These are phyloP conservation scores for Primulina eburnea DNA, from an alignment of 257 asterid genomes.

Conservation along the genomic window DNA sequence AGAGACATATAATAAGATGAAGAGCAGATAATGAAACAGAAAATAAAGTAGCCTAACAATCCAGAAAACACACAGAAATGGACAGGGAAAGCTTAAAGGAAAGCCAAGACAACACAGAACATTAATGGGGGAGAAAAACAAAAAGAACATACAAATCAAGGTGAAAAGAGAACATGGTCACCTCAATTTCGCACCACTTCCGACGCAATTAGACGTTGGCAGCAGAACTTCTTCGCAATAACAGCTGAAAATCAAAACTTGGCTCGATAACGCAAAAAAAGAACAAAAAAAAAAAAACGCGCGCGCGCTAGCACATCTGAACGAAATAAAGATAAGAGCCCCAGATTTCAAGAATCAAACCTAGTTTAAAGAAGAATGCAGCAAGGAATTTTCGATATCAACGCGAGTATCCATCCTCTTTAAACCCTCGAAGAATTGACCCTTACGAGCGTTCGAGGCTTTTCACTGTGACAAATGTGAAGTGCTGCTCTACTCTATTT, in stretches of 20 bases:
- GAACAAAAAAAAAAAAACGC: too few relatives aligned
- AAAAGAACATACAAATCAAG: neutral
- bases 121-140: neutral
- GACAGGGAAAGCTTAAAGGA: neutral
- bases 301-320: too few relatives aligned
- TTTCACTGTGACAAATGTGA: neutral
- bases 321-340: neutral
- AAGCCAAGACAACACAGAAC: neutral
- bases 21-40: too few relatives aligned
- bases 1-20: too few relatives aligned
- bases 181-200: too few relatives aligned
- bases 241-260: neutral
- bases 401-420: neutral
- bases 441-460: neutral
- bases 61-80: neutral
- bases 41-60: too few relatives aligned
- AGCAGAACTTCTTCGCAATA: neutral
- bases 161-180: neutral
- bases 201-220: neutral
- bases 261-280: too few relatives aligned
- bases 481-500: too few relatives aligned
- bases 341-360: neutral
- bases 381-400: neutral
- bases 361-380: neutral
- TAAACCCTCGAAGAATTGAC: neutral